These are phyloP conservation scores for Suhomyces maxii DNA, from an alignment of 1,139 yeast genomes.

Conservation along the genomic window DNA sequence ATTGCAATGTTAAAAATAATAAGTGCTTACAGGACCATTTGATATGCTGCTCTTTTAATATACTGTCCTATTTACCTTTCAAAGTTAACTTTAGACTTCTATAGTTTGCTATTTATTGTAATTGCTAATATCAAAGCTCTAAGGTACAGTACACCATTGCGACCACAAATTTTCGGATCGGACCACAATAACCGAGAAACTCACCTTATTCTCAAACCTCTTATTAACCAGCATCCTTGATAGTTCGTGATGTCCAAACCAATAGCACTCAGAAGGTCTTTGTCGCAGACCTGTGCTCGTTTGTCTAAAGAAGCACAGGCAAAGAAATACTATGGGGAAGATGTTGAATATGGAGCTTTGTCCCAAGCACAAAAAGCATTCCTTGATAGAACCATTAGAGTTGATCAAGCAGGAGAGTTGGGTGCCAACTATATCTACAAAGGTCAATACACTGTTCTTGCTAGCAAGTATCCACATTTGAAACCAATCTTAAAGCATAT, in stretches of 20 bases:
- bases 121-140: too few species aligned
- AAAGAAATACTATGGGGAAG: conserved; percentile 22
- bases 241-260: background rate
- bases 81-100: too few species aligned
- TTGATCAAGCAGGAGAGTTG: conserved; percentile 98
- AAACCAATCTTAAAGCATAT: conserved; percentile 79
- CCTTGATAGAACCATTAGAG: conserved; percentile 76
- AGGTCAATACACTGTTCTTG: conserved; percentile 83
- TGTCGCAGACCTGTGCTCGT: background rate
- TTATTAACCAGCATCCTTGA: too few species aligned
- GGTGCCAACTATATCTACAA: conserved; percentile 93
- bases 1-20: conserved; percentile 50
- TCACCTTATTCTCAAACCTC: background rate
- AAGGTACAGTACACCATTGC: background rate
- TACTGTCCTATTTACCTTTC: too few species aligned
- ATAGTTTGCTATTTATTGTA: too few species aligned
- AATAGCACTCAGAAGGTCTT: background rate
- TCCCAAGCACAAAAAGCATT: conserved; percentile 67
- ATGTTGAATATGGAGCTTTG: conserved; percentile 41
- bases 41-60: background rate
- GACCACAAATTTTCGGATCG: background rate
- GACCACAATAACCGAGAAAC: background rate
- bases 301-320: conserved; percentile 13
- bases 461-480: conserved; percentile 67
- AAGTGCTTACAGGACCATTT: conserved; percentile 9